These are phyloP conservation scores for Pleurotus platypus DNA, from an alignment of 768 basidiomycete species.

Conservation along the genomic window DNA sequence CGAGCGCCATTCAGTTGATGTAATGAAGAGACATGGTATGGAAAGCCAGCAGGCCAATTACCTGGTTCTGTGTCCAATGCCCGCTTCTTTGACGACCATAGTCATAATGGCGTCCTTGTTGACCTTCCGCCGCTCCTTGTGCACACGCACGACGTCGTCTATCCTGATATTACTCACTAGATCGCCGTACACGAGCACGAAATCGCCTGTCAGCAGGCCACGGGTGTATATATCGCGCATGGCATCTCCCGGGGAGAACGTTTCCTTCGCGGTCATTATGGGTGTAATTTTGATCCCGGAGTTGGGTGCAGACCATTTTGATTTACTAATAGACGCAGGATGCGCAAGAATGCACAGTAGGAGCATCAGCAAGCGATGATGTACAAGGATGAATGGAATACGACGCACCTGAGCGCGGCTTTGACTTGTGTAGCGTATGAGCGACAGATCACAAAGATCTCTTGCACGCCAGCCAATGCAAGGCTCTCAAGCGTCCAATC, in stretches of 20 bases:
- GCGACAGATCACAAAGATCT: constrained; percentile 93
- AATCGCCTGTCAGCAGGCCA: constrained; percentile 86
- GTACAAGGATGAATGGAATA: constrained; percentile 7
- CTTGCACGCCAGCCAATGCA: constrained; percentile 91
- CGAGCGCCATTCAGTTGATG: neutral
- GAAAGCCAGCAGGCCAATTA: constrained; percentile 26
- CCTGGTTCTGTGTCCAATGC: constrained; percentile 71
- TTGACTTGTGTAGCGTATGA: constrained; percentile 88
- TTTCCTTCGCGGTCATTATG: constrained; percentile 82
- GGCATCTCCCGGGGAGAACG: constrained; percentile 86
- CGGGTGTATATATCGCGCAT: constrained; percentile 93
- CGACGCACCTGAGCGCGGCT: constrained; percentile 72
- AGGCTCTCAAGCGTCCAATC: constrained; percentile 98
- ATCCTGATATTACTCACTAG: constrained; percentile 92
- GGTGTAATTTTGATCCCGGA: constrained; percentile 82
- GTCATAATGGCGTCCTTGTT: constrained; percentile 97
- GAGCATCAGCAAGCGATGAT: constrained; percentile 9
- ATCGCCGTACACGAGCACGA: constrained; percentile 88
- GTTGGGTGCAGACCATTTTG: constrained; percentile 80
- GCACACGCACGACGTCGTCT: constrained; percentile 82
- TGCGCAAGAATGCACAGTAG: constrained; percentile 10
- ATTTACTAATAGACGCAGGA: constrained; percentile 44
- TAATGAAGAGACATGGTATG: constrained; percentile 3
- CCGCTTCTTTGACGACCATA: constrained; percentile 85
- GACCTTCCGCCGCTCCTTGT: constrained; percentile 80